phyloP scores from a whole-genome alignment of 2,329 filamentous ascomycete genomes.

The Trichoderma sp. region DNA sequence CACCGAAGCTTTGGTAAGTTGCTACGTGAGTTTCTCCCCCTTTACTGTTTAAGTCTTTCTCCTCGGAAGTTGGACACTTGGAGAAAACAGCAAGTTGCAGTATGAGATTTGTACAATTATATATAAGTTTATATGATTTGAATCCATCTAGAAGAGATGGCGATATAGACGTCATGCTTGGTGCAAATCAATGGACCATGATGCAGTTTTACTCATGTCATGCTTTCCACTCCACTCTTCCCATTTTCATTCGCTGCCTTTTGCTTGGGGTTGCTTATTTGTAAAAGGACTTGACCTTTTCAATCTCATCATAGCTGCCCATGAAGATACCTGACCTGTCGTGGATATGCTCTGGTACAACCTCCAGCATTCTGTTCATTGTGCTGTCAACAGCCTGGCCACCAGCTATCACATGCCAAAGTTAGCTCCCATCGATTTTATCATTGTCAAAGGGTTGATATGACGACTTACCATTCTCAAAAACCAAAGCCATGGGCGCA shows the following conservation, averaged over 20 bases:
- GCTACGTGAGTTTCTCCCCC: neutral
- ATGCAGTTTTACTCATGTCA: neutral
- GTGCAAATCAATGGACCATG: neutral
- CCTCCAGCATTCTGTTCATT: slow-evolving; percentile 86
- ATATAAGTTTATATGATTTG: slow-evolving; percentile 1
- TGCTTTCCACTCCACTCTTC: neutral
- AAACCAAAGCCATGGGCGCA: slow-evolving; percentile 97
- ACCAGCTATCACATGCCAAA: slow-evolving; percentile 59
- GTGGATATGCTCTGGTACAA: slow-evolving; percentile 89
- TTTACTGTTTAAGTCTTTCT: no score
- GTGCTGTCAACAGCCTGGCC: slow-evolving; percentile 88
- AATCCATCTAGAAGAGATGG: neutral
- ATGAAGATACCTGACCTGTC: slow-evolving; percentile 95
- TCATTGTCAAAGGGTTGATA: no score
- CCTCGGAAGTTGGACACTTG: neutral
- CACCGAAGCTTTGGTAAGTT: slow-evolving; percentile 51
- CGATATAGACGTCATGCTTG: neutral
- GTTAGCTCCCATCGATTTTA: no score
- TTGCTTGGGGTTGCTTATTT: slow-evolving; percentile 32
- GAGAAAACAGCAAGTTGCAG: neutral
- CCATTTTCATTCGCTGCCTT: neutral
- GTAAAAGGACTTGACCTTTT: slow-evolving; percentile 88
- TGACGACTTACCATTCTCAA: slow-evolving; percentile 88
- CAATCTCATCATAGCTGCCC: slow-evolving; percentile 90
- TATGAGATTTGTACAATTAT: neutral